phyloP scores from a whole-genome alignment of 176 grass and related monocot species.

The Musa troglodytarum region DNA sequence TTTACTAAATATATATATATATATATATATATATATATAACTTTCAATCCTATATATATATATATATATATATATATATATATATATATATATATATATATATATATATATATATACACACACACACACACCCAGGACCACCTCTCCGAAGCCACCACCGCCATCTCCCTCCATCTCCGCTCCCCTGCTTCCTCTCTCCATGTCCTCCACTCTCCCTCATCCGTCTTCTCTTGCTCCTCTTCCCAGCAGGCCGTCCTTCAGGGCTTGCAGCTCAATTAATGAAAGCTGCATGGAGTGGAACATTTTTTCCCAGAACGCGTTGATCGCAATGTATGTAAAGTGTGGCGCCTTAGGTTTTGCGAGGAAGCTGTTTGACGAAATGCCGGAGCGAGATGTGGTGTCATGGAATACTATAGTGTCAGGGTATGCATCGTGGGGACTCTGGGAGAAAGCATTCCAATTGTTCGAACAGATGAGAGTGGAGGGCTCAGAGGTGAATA shows the following conservation, averaged over 20 bases:
- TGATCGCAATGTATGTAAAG: slow-evolving; percentile 37
- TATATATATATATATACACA: no score
- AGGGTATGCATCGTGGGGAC: slow-evolving; percentile 4
- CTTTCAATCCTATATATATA: no score
- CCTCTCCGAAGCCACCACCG: slow-evolving; percentile 1
- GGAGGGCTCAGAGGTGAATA: slow-evolving; percentile 20
- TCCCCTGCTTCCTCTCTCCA: not conserved
- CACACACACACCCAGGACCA: not conserved
- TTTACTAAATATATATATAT: no score
- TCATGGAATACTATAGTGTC: slow-evolving; percentile 20
- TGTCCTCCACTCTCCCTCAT: not conserved
- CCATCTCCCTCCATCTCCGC: slow-evolving; percentile 13
- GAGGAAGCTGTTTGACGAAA: slow-evolving; percentile 51
- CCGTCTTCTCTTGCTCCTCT: slow-evolving; percentile 10
- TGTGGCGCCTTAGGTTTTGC: slow-evolving; percentile 29
- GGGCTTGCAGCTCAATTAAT: slow-evolving; percentile 8
- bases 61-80: not conserved
- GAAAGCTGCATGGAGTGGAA: slow-evolving; percentile 18
- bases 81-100: no score
- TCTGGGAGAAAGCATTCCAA: slow-evolving; percentile 15
- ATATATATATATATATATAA: not conserved
- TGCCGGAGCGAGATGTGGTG: slow-evolving; percentile 29
- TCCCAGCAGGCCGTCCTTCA: not conserved
- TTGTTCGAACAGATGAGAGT: slow-evolving; percentile 31
- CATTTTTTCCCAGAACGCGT: slow-evolving; percentile 34